A percentile compares a stretch with the other conserved stretches of the same genome.
phyloP scores from a whole-genome alignment of 2,329 filamentous ascomycete species.

The Monilinia aucupariae region DNA sequence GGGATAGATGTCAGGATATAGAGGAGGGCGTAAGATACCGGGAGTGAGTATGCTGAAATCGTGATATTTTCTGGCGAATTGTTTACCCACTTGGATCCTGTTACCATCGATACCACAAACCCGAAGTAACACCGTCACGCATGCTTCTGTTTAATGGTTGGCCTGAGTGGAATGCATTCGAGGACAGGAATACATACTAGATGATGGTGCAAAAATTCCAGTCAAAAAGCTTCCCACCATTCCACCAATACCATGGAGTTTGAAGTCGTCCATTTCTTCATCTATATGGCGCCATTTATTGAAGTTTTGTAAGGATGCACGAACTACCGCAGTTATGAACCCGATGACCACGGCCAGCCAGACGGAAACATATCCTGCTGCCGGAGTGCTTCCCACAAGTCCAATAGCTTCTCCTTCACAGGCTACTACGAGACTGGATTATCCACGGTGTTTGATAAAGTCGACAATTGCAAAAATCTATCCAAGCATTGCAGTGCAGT shows the following conservation, averaged over 20 bases:
- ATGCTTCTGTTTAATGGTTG: slow-evolving; percentile 37
- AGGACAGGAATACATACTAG: slow-evolving; percentile 21
- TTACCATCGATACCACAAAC: slow-evolving; percentile 45
- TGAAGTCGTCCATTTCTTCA: slow-evolving; percentile 55
- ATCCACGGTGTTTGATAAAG: slow-evolving; percentile 42
- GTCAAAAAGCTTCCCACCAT: slow-evolving; percentile 52
- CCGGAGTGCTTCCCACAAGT: slow-evolving; percentile 54
- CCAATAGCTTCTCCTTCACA: slow-evolving; percentile 52
- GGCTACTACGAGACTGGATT: slow-evolving; percentile 48
- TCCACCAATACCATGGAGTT: slow-evolving; percentile 55
- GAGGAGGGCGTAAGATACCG: slow-evolving; percentile 47
- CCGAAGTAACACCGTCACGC: slow-evolving; percentile 46
- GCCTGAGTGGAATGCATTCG: not conserved
- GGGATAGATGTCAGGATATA: slow-evolving; percentile 54
- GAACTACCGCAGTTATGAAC: slow-evolving; percentile 44
- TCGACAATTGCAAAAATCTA: slow-evolving; percentile 53
- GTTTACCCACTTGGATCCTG: slow-evolving; percentile 50
- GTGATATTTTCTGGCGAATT: slow-evolving; percentile 53
- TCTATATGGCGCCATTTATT: slow-evolving; percentile 51
- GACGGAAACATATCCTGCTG: slow-evolving; percentile 50
- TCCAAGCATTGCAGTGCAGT: slow-evolving; percentile 46
- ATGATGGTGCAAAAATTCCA: slow-evolving; percentile 48
- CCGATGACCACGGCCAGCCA: slow-evolving; percentile 49
- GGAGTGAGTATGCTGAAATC: slow-evolving; percentile 51
- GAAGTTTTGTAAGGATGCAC: slow-evolving; percentile 36